Conservation (phyloP, 345 rosid species). For the Sisymbrium irio region DNA sequence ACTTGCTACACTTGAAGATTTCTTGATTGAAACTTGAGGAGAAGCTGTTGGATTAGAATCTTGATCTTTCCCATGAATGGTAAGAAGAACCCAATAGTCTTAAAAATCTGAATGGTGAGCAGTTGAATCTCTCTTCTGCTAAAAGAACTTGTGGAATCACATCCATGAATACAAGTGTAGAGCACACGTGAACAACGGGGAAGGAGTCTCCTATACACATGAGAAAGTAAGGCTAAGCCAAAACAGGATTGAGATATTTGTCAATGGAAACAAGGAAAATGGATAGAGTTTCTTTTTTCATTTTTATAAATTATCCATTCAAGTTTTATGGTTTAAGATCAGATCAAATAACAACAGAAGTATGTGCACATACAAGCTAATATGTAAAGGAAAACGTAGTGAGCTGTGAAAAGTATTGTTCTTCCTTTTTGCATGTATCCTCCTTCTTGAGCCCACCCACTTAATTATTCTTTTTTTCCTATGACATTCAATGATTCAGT, state of each 20-base stretch:
- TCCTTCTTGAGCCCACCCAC: no score
- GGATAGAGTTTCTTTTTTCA: constrained; percentile 2
- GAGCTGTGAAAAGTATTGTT: neutral
- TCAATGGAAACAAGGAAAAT: constrained; percentile 20
- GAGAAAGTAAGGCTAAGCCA: constrained; percentile 19
- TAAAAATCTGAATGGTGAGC: constrained; percentile 3
- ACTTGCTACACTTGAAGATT: constrained; percentile 61
- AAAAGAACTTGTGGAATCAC: neutral
- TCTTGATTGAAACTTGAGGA: constrained; percentile 45
- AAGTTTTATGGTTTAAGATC: neutral
- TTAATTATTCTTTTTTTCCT: no score
- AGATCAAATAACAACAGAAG: constrained; percentile 3
- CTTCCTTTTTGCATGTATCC: neutral
- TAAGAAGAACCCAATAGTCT: neutral
- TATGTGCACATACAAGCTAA: neutral
- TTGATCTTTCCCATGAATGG: neutral
- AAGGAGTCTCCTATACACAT: neutral
- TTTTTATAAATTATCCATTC: constrained; percentile 19
- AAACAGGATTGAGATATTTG: constrained; percentile 29
- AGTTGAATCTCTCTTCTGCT: constrained; percentile 8
- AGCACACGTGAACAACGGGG: neutral
- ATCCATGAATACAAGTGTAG: constrained; percentile 10
- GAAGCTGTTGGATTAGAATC: constrained; percentile 9
- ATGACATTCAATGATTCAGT: no score
- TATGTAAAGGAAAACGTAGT: constrained; percentile 3